A percentile compares a stretch with the other conserved stretches of the same genome.
Conservation (phyloP, 441 rosid species). For the Populus trichocarpa region DNA sequence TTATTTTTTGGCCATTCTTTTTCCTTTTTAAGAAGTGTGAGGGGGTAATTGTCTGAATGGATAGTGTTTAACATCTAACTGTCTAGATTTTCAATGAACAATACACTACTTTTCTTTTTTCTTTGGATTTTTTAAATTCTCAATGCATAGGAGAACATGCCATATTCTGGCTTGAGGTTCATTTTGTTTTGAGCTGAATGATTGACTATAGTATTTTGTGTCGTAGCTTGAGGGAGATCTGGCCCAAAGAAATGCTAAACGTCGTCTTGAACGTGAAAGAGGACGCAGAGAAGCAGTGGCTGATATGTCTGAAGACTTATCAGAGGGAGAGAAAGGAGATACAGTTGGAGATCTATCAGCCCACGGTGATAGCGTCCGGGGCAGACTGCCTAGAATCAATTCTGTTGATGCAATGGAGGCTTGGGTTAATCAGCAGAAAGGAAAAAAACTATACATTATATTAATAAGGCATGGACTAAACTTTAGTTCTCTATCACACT, state of each 20-base stretch:
- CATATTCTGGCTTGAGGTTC: not conserved
- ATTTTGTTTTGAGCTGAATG: not conserved
- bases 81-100: too few species aligned
- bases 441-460: slow-evolving; percentile 84
- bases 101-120: too few species aligned
- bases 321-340: slow-evolving; percentile 92
- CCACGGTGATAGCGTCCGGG: slow-evolving; percentile 54
- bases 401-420: slow-evolving; percentile 93
- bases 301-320: slow-evolving; percentile 85
- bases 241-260: slow-evolving; percentile 61
- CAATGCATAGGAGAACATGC: not conserved
- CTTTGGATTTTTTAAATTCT: not conserved
- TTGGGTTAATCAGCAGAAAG: slow-evolving; percentile 84
- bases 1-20: not conserved
- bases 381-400: slow-evolving; percentile 76
- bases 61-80: too few species aligned
- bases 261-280: slow-evolving; percentile 65
- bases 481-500: slow-evolving; percentile 25
- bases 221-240: slow-evolving; percentile 77
- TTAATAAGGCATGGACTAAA: slow-evolving; percentile 66
- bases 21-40: not conserved
- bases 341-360: slow-evolving; percentile 44
- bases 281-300: slow-evolving; percentile 79
- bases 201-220: not conserved
- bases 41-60: not conserved